These are phyloP conservation scores for Aquilaria malaccensis DNA, from an alignment of 345 rosid species.

Conservation along the genomic window DNA sequence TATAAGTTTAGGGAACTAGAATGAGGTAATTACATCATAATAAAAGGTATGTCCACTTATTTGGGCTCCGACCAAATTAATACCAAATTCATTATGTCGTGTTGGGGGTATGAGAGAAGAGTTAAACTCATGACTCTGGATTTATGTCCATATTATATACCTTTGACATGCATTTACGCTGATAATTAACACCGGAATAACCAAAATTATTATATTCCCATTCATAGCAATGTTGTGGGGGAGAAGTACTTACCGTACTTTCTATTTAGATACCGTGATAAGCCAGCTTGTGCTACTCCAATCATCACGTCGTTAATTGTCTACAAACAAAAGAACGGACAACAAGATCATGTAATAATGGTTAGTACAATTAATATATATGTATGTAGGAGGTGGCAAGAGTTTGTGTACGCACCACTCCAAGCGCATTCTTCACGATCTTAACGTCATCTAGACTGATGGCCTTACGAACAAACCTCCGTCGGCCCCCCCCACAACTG, in stretches of 20 bases:
- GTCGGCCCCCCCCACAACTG: constrained; percentile 13
- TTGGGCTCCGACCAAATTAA: too few relatives aligned
- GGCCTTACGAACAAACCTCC: constrained; percentile 25
- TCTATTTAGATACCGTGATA: constrained; percentile 31
- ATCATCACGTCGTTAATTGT: constrained; percentile 31
- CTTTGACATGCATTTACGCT: too few relatives aligned
- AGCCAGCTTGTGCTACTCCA: constrained; percentile 34
- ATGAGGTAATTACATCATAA: too few relatives aligned
- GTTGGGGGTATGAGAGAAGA: too few relatives aligned
- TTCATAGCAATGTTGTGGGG: background rate
- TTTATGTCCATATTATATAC: too few relatives aligned
- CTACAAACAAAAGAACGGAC: constrained; percentile 13
- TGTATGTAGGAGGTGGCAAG: background rate
- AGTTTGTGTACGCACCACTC: constrained; percentile 7
- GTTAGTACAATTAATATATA: background rate
- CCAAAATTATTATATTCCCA: background rate
- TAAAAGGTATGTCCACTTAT: too few relatives aligned
- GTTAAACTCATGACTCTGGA: too few relatives aligned
- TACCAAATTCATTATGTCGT: too few relatives aligned
- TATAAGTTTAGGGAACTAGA: too few relatives aligned
- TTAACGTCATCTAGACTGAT: constrained; percentile 28
- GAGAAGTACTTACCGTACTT: constrained; percentile 21
- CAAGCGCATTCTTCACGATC: constrained; percentile 23
- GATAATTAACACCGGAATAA: too few relatives aligned
- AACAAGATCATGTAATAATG: too few relatives aligned